A percentile compares a stretch with the other conserved stretches of the same genome.
Evolutionary conservation across 1,284 basidiomycete species (phyloP).

Genomic region (Kalmanozyma brasiliensis): DNA sequence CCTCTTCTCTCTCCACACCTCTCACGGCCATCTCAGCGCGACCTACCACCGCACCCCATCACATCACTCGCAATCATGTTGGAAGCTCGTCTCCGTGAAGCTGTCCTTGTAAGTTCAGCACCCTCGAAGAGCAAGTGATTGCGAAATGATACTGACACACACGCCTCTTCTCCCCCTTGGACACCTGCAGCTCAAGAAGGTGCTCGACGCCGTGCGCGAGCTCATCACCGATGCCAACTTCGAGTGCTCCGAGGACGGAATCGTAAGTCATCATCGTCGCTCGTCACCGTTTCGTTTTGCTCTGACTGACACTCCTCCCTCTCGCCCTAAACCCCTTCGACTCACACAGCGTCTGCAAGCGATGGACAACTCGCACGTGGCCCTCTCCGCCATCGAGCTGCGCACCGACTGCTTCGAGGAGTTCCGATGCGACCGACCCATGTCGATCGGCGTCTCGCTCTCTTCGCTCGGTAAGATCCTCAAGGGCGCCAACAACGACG

Average conservation of each 20-base stretch:
- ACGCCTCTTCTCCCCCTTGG: neutral
- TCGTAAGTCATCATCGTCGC: constrained; percentile 73
- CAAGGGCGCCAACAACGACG: constrained; percentile 97
- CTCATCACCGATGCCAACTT: constrained; percentile 98
- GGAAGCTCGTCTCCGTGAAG: constrained; percentile 60
- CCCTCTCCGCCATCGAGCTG: constrained; percentile 85
- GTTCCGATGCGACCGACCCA: constrained; percentile 94
- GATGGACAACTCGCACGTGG: constrained; percentile 99
- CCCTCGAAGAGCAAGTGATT: neutral
- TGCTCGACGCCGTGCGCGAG: constrained; percentile 84
- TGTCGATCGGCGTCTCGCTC: constrained; percentile 77
- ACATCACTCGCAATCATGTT: constrained; percentile 54
- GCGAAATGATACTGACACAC: neutral
- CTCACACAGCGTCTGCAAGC: constrained; percentile 75
- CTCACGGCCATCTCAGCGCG: too few species aligned
- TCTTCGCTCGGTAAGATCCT: constrained; percentile 92
- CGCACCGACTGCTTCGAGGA: constrained; percentile 62
- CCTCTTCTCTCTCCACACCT: too few species aligned
- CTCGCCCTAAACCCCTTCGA: neutral
- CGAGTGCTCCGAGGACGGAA: constrained; percentile 92
- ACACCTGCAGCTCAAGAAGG: constrained; percentile 59
- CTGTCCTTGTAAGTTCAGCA: constrained; percentile 49
- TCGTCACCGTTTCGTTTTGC: neutral
- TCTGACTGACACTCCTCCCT: neutral
- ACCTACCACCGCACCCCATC: neutral